Conservation (phyloP, 2,329 filamentous ascomycete genomes). For the Aquanectria penicillioides region DNA sequence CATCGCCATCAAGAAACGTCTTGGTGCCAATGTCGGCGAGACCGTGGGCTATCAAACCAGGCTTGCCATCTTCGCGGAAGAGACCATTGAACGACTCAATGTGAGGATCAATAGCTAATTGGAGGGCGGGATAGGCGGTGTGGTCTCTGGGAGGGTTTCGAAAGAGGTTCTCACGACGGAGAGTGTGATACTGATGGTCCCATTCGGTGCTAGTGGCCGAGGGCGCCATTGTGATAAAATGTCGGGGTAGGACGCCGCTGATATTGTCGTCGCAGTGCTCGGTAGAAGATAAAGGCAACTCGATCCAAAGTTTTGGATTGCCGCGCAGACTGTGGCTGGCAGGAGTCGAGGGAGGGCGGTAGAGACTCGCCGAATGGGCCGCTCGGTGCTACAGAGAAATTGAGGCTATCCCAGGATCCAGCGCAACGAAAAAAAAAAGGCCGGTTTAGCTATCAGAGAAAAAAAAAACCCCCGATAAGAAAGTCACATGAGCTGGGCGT, state of each 20-base stretch:
- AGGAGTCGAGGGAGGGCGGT: constrained; percentile 23
- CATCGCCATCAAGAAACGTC: constrained; percentile 84
- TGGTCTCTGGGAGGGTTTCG: constrained; percentile 86
- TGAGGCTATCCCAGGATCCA: constrained; percentile 41
- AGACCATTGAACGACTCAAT: constrained; percentile 95
- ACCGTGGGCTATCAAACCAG: constrained; percentile 72
- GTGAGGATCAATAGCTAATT: constrained; percentile 88
- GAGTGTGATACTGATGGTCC: constrained; percentile 86
- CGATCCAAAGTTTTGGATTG: background rate
- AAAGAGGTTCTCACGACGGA: constrained; percentile 89
- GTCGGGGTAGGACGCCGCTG: constrained; percentile 15
- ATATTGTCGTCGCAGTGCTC: constrained; percentile 6
- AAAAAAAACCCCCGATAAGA: constrained; percentile 45
- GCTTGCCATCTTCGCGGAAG: constrained; percentile 75
- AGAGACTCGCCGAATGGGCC: constrained; percentile 28
- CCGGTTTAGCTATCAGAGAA: constrained; percentile 21
- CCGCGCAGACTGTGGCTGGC: constrained; percentile 14
- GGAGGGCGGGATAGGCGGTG: constrained; percentile 87
- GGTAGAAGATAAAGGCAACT: background rate
- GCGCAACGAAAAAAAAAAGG: constrained; percentile 37
- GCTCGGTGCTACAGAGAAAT: constrained; percentile 32
- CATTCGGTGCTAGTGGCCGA: constrained; percentile 74
- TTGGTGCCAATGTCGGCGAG: constrained; percentile 91
- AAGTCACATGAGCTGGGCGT: constrained; percentile 35
- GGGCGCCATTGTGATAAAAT: constrained; percentile 61